Evolutionary conservation across 495 filamentous ascomycete species (phyloP).

Genomic region (Penicillium pancosmium): DNA sequence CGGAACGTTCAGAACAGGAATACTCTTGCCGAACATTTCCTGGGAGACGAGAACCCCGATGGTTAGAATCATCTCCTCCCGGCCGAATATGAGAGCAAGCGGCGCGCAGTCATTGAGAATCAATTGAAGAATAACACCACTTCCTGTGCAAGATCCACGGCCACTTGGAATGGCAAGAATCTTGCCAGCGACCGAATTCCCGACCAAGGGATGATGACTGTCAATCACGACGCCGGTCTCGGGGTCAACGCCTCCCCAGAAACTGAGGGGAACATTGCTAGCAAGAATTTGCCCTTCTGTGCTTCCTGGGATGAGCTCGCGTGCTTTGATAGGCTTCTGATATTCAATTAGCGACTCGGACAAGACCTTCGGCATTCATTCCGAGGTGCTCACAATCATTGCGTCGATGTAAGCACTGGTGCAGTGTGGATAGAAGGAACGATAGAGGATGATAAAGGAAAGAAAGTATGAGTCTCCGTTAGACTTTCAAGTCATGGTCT

Average conservation of each 20-base stretch:
- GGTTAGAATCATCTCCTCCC: constrained; percentile 32
- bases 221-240: constrained; percentile 32
- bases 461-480: background rate
- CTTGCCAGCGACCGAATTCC: constrained; percentile 17
- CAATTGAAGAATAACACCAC: constrained; percentile 35
- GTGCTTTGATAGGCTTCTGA: background rate
- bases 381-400: background rate
- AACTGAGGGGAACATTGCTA: constrained; percentile 29
- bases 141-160: constrained; percentile 37
- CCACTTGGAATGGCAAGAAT: constrained; percentile 34
- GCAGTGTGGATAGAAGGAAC: background rate
- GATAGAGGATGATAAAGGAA: background rate
- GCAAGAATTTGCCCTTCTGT: constrained; percentile 18
- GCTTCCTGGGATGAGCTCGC: constrained; percentile 4
- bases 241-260: constrained; percentile 37
- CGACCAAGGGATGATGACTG: constrained; percentile 32
- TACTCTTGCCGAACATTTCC: constrained; percentile 27
- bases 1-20: constrained; percentile 30
- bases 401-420: background rate
- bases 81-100: constrained; percentile 27
- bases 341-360: background rate
- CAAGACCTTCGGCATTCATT: background rate
- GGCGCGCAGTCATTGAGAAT: constrained; percentile 27
- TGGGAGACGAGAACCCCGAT: constrained; percentile 33
- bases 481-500: too few species aligned